phyloP scores from a whole-genome alignment of 164 flowering plant genomes.

The Vitis vinifera region ASM3070453v1 NC_081821.1:3776001-3776500 shows the following conservation, averaged over 20 bases:
- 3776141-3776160: constrained; percentile 90
- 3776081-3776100: constrained; percentile 97
- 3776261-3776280: constrained; percentile 87
- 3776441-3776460: constrained; percentile 75
- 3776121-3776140: constrained; percentile 75
- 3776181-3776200: constrained; percentile 63
- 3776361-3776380: constrained; percentile 90
- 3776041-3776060: constrained; percentile 78
- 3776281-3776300: constrained; percentile 74
- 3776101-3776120: constrained; percentile 93
- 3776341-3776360: constrained; percentile 82
- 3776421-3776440: constrained; percentile 80
- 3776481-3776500: constrained; percentile 96
- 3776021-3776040: constrained; percentile 96
- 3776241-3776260: constrained; percentile 96
- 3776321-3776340: constrained; percentile 75
- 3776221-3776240: constrained; percentile 89
- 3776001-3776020: constrained; percentile 95
- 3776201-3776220: constrained; percentile 83
- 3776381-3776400: constrained; percentile 95
- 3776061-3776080: constrained; percentile 82
- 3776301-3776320: constrained; percentile 51
- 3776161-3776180: constrained; percentile 92
- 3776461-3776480: constrained; percentile 92
- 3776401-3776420: constrained; percentile 98